Evolutionary conservation across 208 protist species (phyloP).

Genomic region (Porcisia deanei): DNA sequence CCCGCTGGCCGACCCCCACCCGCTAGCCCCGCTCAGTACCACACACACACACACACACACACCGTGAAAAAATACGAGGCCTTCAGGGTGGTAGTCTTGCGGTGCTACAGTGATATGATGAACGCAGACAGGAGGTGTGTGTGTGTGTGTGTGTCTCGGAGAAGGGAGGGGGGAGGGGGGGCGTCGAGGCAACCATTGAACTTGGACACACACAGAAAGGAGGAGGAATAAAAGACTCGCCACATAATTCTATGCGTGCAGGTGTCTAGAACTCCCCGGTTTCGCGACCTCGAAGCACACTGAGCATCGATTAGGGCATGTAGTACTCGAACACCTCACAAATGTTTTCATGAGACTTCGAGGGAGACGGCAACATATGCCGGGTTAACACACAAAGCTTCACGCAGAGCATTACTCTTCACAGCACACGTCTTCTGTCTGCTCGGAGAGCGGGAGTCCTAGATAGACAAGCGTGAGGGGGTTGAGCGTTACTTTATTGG

Average conservation of each 20-base stretch:
- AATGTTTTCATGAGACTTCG: neutral
- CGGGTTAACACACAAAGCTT: neutral
- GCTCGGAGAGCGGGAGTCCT: slow-evolving; percentile 43
- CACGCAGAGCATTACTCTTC: neutral
- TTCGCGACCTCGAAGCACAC: too few species aligned
- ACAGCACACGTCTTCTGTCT: slow-evolving; percentile 1
- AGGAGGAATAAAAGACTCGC: too few species aligned
- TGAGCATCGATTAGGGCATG: too few species aligned
- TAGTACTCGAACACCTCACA: neutral
- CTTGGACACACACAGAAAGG: too few species aligned
- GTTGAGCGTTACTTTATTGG: slow-evolving; percentile 34
- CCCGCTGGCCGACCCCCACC: too few species aligned
- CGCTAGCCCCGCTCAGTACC: too few species aligned
- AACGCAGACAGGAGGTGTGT: neutral
- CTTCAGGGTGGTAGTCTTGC: too few species aligned
- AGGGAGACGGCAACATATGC: neutral
- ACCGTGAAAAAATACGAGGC: too few species aligned
- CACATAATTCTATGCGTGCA: too few species aligned
- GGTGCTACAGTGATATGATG: too few species aligned
- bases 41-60: too few species aligned
- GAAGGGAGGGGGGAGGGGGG: neutral
- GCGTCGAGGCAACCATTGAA: neutral
- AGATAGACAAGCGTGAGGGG: slow-evolving; percentile 62
- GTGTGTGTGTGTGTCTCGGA: neutral
- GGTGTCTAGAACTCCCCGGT: too few species aligned